These are phyloP conservation scores for Tulasnella sp. DNA, from an alignment of 768 basidiomycete genomes.

Conservation along the genomic window DNA sequence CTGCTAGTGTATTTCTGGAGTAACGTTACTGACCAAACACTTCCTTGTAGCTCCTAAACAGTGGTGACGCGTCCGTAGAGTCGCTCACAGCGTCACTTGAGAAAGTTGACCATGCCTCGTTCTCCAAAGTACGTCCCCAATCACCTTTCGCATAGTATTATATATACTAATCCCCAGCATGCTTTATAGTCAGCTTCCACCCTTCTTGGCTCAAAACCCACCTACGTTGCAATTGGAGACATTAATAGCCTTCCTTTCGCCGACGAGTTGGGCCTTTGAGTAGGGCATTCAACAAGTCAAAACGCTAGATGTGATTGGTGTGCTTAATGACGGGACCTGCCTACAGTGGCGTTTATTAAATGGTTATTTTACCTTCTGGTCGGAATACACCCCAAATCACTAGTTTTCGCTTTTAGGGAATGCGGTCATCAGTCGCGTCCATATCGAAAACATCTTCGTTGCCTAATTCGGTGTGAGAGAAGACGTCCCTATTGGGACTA, in stretches of 20 bases:
- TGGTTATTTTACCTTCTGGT: too few species aligned
- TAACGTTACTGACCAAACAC: constrained; percentile 5
- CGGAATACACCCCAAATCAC: too few species aligned
- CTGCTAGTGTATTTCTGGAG: constrained; percentile 7
- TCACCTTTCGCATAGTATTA: too few species aligned
- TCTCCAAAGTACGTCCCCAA: constrained; percentile 62
- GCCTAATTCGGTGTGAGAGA: too few species aligned
- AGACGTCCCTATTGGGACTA: too few species aligned
- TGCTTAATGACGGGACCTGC: too few species aligned
- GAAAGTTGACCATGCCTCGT: constrained; percentile 49
- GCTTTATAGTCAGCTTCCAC: constrained; percentile 50
- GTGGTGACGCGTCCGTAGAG: constrained; percentile 29
- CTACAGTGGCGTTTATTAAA: too few species aligned
- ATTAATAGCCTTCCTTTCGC: constrained; percentile 64
- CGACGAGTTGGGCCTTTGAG: constrained; percentile 68
- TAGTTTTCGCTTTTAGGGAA: too few species aligned
- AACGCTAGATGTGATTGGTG: too few species aligned
- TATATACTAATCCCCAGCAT: neutral
- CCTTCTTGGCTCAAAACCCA: constrained; percentile 68
- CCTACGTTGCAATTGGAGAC: constrained; percentile 80
- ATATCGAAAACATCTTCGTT: too few species aligned
- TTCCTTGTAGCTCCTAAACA: constrained; percentile 46
- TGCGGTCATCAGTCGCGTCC: too few species aligned
- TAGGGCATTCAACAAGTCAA: neutral
- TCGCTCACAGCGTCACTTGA: constrained; percentile 35